These are phyloP conservation scores for Chlamydomonas sphaeroides DNA, from an alignment of 139 green algal species.

Conservation along the genomic window DNA sequence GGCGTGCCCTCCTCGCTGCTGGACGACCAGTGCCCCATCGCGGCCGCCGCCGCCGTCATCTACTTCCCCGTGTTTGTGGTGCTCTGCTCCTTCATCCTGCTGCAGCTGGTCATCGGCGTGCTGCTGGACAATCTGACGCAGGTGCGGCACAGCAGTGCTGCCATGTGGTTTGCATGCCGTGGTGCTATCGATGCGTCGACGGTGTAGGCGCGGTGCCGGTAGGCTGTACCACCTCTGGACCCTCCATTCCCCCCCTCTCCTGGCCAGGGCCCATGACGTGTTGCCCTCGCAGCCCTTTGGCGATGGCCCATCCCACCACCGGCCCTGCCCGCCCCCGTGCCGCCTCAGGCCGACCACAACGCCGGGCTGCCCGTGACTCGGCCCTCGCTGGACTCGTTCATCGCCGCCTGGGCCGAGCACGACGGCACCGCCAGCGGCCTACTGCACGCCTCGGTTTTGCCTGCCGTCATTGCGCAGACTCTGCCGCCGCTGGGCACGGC, in stretches of 20 bases:
- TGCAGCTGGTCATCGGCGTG: conserved; percentile 78
- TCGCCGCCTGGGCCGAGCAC: background rate
- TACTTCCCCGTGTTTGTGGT: conserved; percentile 82
- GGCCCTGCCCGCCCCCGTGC: too few species aligned
- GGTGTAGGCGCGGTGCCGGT: too few species aligned
- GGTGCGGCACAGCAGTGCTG: too few species aligned
- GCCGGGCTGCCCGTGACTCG: background rate
- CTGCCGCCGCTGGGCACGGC: conserved; percentile 6
- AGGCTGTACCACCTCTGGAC: too few species aligned
- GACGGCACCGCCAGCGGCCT: background rate
- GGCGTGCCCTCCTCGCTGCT: conserved; percentile 6
- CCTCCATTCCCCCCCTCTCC: too few species aligned
- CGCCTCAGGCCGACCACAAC: background rate
- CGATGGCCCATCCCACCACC: too few species aligned
- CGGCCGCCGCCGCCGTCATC: conserved; percentile 48
- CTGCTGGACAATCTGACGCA: conserved; percentile 39
- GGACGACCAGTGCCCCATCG: conserved; percentile 52
- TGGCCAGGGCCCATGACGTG: too few species aligned
- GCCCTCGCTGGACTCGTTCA: background rate
- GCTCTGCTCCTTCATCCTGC: conserved; percentile 74
- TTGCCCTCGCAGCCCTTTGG: too few species aligned
- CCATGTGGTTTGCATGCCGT: too few species aligned
- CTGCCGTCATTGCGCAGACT: background rate
- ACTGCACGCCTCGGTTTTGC: conserved; percentile 40
- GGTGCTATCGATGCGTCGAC: too few species aligned